Base-by-base conservation (phyloP, 495 filamentous ascomycete species). In the Bombardia bombarda region DNA sequence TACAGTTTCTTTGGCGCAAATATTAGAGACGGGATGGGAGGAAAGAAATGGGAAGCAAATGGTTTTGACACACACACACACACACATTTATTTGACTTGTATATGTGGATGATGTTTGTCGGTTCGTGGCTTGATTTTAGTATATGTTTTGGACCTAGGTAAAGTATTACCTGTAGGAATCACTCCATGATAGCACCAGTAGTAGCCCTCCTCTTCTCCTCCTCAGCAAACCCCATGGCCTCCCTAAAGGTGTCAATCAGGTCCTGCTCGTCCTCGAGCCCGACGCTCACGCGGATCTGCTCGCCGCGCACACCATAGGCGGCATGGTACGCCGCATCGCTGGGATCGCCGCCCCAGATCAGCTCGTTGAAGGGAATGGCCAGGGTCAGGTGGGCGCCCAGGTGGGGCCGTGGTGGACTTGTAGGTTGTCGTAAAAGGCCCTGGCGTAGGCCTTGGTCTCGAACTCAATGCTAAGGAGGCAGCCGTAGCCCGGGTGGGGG, bases 301-400 rank as follows among this genome's bases (percentile, higher is more conserved):
- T 56, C 56, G 40, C 40, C 43, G 30, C 25, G 36, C 5, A 62
- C 38, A 1, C 63, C 63, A 36, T 55, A 69, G 30, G 45, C 34
- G 5, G 39, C 56, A 31, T 62, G 47, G 14, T 58, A 55, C 2
- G 37, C 35, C 6, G 35, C 38, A 7, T 53, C 55, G 8, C 45
- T 28, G 12, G 48, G 51, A 4, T 53, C 58, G 52, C 64, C 52
- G 7, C 56, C 60, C 53, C 64, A 70, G 9, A 66, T 36, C 8
- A 43, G 40, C 14, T 57, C 62, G 38, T 63, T 66, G 50, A 67
- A 73, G 9, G 66, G 52, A 24, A 72, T 31, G 1, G 54, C 57
- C 1, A 74, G 44, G 6, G 69, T 73, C 39, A 62, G 49, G 51
- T 72, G 66, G 16, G 68, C 71, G 0, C 71, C 72, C 2, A 74